Conservation (phyloP, 805 yeast species). For the Sugiyamaella boreocaroliniensis region DNA sequence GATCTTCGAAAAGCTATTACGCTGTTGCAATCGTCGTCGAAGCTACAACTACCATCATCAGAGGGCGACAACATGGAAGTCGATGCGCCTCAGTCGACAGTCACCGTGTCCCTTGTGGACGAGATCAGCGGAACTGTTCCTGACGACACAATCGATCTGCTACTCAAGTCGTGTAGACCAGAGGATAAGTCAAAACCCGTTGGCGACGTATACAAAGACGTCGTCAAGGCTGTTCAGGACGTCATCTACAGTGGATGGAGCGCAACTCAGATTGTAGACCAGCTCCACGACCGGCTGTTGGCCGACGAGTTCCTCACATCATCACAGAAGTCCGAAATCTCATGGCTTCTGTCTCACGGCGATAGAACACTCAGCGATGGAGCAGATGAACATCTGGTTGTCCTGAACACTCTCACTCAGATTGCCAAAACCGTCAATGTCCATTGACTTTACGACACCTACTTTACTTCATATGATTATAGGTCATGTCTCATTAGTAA, state of each 20-base stretch:
- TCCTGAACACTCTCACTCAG: constrained; percentile 56
- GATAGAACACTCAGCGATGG: constrained; percentile 77
- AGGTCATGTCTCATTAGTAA: neutral
- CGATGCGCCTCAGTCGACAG: constrained; percentile 20
- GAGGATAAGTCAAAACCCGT: constrained; percentile 21
- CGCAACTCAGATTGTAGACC: constrained; percentile 62
- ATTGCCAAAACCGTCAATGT: constrained; percentile 32
- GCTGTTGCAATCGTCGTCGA: constrained; percentile 75
- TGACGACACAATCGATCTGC: constrained; percentile 36
- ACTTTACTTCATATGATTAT: too few relatives aligned
- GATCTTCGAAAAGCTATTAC: constrained; percentile 94
- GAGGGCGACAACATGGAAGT: constrained; percentile 29
- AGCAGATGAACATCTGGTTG: constrained; percentile 78
- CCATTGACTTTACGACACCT: neutral
- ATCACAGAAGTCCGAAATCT: constrained; percentile 54
- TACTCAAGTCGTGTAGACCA: constrained; percentile 36
- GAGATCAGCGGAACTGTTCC: constrained; percentile 79
- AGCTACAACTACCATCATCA: constrained; percentile 33
- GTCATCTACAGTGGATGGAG: constrained; percentile 68
- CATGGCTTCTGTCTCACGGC: constrained; percentile 61
- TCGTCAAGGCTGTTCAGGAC: constrained; percentile 40
- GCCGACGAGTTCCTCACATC: constrained; percentile 46
- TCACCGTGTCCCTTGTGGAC: constrained; percentile 44
- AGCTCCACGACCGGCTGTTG: constrained; percentile 62
- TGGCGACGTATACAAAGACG: constrained; percentile 15